These are phyloP conservation scores for Tricladium varicosporioides DNA, from an alignment of 2,329 filamentous ascomycete species.

Conservation along the genomic window DNA sequence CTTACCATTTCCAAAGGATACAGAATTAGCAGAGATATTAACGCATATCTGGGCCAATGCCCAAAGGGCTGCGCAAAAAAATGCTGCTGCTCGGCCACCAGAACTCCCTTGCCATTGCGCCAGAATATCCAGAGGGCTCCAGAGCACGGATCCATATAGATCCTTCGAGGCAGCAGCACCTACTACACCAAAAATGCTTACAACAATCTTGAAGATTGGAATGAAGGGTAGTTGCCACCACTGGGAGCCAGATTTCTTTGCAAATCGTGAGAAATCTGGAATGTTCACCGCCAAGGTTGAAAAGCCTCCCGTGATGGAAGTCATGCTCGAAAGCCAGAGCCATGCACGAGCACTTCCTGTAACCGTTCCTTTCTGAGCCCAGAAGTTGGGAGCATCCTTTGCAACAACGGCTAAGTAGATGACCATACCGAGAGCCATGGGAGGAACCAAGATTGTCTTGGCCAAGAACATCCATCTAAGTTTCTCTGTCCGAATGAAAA, in stretches of 20 bases:
- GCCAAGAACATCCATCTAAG: conserved; percentile 50
- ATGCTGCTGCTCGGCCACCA: conserved; percentile 23
- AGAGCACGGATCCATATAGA: conserved; percentile 23
- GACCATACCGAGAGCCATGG: conserved; percentile 12
- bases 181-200: conserved; percentile 22
- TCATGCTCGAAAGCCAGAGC: conserved; percentile 15
- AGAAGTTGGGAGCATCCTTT: conserved; percentile 7
- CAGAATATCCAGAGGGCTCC: conserved; percentile 27
- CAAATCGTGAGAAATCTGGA: conserved; percentile 28
- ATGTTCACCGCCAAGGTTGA: conserved; percentile 29
- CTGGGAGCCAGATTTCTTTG: conserved; percentile 12
- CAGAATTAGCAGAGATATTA: conserved; percentile 41
- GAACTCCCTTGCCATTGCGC: conserved; percentile 26
- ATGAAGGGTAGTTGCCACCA: conserved; percentile 18
- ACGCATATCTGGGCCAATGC: conserved; percentile 31
- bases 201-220: conserved; percentile 20
- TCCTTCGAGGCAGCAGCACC: conserved; percentile 22
- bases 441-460: conserved; percentile 37
- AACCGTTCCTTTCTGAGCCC: conserved; percentile 7
- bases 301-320: conserved; percentile 16
- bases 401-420: conserved; percentile 8
- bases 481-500: conserved; percentile 45
- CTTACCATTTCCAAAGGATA: conserved; percentile 26
- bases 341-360: conserved; percentile 9
- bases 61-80: conserved; percentile 25